These are phyloP conservation scores for Balamuthia mandrillaris DNA, from an alignment of 208 protist genomes.

Conservation along the genomic window DNA sequence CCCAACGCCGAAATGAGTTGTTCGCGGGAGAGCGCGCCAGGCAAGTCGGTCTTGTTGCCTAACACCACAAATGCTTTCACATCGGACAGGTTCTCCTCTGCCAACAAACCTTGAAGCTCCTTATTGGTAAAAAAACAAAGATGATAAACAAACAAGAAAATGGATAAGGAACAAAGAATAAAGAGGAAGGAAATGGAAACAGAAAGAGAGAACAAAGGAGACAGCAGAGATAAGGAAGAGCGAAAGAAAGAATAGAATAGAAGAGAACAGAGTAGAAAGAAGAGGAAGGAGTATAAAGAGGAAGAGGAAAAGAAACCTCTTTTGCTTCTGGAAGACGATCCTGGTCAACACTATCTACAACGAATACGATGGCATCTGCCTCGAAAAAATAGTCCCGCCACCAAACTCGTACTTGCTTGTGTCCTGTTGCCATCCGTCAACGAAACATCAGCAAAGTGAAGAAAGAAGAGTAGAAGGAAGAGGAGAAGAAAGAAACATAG, in stretches of 20 bases:
- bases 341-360: slow-evolving; percentile 46
- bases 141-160: neutral
- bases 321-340: slow-evolving; percentile 40
- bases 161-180: neutral
- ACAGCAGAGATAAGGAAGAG: neutral
- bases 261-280: neutral
- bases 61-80: neutral
- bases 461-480: neutral
- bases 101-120: neutral
- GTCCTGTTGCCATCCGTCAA: too few species aligned
- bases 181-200: neutral
- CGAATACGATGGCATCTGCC: slow-evolving; percentile 41
- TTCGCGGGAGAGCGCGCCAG: neutral
- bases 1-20: neutral
- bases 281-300: neutral
- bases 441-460: too few species aligned
- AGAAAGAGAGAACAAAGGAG: neutral
- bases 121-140: neutral
- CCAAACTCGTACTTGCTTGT: neutral
- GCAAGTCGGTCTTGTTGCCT: slow-evolving; percentile 13
- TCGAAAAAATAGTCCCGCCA: slow-evolving; percentile 46
- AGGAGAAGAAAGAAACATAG: neutral
- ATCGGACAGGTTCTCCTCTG: neutral
- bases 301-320: neutral
- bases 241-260: neutral